Conservation (phyloP, 345 rosid species). For the Cardiospermum halicacabum region DNA sequence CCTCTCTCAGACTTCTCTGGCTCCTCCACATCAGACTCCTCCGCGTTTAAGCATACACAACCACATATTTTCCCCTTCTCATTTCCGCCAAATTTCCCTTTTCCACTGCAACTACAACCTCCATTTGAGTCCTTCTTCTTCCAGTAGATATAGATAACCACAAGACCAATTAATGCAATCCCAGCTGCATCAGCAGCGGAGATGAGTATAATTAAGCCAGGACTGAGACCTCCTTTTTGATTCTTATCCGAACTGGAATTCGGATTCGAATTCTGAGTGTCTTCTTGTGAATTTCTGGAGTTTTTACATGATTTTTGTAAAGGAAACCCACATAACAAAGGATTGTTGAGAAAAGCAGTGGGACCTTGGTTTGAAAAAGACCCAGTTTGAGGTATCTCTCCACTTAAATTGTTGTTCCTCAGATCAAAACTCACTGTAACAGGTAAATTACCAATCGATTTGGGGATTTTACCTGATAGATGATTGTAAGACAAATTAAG, state of each 20-base stretch:
- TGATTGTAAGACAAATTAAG: conserved; percentile 80
- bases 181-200: conserved; percentile 77
- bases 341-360: conserved; percentile 84
- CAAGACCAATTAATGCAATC: conserved; percentile 70
- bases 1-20: conserved; percentile 34
- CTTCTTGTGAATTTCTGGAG: conserved; percentile 27
- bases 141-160: conserved; percentile 81
- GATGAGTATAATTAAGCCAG: conserved; percentile 66
- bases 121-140: conserved; percentile 71
- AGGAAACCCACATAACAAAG: conserved; percentile 84
- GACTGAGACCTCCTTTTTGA: conserved; percentile 45
- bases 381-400: conserved; percentile 88
- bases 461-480: conserved; percentile 72
- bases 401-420: conserved; percentile 68
- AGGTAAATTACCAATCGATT: conserved; percentile 66
- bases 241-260: conserved; percentile 25
- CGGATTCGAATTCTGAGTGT: conserved; percentile 27
- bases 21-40: conserved; percentile 73
- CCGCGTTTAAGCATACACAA: conserved; percentile 33
- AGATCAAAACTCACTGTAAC: conserved; percentile 87
- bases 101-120: conserved; percentile 81
- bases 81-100: conserved; percentile 46
- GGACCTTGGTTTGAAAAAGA: conserved; percentile 96
- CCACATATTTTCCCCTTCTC: conserved; percentile 32
- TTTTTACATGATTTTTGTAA: conserved; percentile 70